Evolutionary conservation across 2,329 filamentous ascomycete genomes (phyloP).

Genomic region (Thielaviopsis ethacetica): DNA sequence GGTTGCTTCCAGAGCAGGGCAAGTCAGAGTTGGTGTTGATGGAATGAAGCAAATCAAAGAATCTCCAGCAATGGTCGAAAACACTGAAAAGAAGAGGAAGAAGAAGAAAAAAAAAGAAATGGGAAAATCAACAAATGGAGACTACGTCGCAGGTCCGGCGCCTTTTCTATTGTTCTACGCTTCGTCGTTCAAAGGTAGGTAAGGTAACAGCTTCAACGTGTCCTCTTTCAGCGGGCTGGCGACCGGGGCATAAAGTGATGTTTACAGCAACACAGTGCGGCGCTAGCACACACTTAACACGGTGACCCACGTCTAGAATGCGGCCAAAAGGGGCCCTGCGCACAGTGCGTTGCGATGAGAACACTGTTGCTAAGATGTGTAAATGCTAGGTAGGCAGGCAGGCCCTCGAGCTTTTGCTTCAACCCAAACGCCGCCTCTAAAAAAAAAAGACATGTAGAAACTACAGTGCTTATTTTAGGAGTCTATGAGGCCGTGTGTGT

Average conservation of each 20-base stretch:
- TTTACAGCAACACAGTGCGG: not conserved
- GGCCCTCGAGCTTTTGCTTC: not conserved
- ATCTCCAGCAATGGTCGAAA: conserved; percentile 1
- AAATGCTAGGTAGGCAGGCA: not conserved
- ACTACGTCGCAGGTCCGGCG: not conserved
- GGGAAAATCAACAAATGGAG: not conserved
- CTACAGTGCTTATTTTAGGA: not conserved
- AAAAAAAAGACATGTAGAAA: not conserved
- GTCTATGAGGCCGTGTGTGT: not conserved
- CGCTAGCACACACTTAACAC: not conserved
- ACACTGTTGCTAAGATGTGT: not conserved
- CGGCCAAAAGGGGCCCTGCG: not conserved
- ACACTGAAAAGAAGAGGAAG: conserved; percentile 16
- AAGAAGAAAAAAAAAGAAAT: conserved; percentile 6
- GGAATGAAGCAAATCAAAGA: not conserved
- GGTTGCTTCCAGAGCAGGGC: not conserved
- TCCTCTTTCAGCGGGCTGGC: conserved; percentile 11
- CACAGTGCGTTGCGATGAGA: not conserved
- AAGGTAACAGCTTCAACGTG: conserved; percentile 11
- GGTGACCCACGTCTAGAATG: not conserved
- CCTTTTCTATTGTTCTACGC: conserved; percentile 7
- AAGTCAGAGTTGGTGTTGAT: not conserved
- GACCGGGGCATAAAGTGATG: not conserved
- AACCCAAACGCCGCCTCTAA: not conserved
- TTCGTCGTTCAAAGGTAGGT: not conserved